Conservation (phyloP, 1,284 basidiomycete species). For the Malassezia restricta region DNA sequence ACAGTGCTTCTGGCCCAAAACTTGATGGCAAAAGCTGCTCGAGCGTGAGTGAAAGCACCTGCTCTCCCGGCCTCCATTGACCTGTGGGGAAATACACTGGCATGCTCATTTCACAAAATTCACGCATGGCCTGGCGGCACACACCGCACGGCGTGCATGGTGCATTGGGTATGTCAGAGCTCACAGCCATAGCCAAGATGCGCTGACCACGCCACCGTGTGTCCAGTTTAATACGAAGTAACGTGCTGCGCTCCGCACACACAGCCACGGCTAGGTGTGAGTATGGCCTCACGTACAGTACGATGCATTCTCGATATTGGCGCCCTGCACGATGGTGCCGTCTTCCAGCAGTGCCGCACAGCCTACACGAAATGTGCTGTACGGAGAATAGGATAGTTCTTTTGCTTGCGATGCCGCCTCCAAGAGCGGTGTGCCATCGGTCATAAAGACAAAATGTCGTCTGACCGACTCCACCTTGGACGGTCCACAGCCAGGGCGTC, state of each 20-base stretch:
- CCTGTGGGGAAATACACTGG: conserved; percentile 57
- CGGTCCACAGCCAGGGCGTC: neutral
- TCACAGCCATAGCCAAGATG: conserved; percentile 31
- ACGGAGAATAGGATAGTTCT: conserved; percentile 36
- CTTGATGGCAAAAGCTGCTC: conserved; percentile 68
- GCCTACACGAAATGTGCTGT: conserved; percentile 75
- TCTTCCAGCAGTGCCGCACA: conserved; percentile 62
- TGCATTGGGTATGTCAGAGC: conserved; percentile 22
- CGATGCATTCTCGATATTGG: conserved; percentile 80
- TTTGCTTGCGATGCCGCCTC: conserved; percentile 29
- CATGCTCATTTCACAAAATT: conserved; percentile 62
- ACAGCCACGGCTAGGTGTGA: conserved; percentile 22
- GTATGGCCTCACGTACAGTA: conserved; percentile 54
- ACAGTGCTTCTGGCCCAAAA: conserved; percentile 62
- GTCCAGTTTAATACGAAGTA: conserved; percentile 26
- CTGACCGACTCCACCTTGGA: neutral
- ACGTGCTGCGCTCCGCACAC: conserved; percentile 41
- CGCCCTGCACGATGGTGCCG: conserved; percentile 64
- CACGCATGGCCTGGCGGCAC: conserved; percentile 78
- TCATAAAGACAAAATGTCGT: conserved; percentile 10
- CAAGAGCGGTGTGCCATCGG: neutral
- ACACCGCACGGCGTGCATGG: conserved; percentile 58
- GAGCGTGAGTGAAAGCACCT: conserved; percentile 53
- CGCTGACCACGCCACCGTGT: conserved; percentile 15
- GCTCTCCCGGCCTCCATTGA: conserved; percentile 1